Base-by-base conservation (phyloP, 345 rosid species). In the Eucalyptus sp. region DNA sequence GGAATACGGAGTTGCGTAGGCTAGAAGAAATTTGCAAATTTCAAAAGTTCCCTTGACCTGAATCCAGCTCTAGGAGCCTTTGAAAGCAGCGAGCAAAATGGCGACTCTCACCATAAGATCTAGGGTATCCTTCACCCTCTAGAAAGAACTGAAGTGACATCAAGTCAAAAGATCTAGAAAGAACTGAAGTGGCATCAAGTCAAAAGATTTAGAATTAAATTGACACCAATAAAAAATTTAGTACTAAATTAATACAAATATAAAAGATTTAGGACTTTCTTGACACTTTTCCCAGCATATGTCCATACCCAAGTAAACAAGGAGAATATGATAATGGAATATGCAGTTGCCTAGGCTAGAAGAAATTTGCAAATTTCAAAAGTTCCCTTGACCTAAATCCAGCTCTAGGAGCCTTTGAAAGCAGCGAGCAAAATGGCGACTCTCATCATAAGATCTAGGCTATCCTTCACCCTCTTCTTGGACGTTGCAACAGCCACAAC, bases 1-100 rank as follows among this genome's bases (percentile, higher is more conserved):
- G 29, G 27, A 22, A 56, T 56, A 56, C 24, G 13, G 62, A 1
- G 62, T 56, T 56, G 62, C 13, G 3, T 25, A 56, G 11, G 29
- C n/a, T 87, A 68, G 66, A 37, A 9, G 49, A 50, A 46, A 29
- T 50, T 87, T 87, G 27, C 51, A n/a, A 11, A 50, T 50, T 54
- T 68, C 31, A 27, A 54, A 62, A 15, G 44, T 50, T 80, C 89
- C 58, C 48, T 95, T 87, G 84, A 96, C 99, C 88, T 94, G 95
- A 96, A 95, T 86, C 98, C 98, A 89, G 96, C 94, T 96, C 98
- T 46, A 94, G 87, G 44, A 97, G 96, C 92, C 99, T 91, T 90
- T 95, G 97, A 2, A 97, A 96, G 90, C 99, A 97, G 98, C 99
- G 96, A 88, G 94, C 90, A 89, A 96, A 96, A 91, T 97, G 99